These are phyloP conservation scores for Davidsoniella australis DNA, from an alignment of 2,329 filamentous ascomycete genomes.

Conservation along the genomic window DNA sequence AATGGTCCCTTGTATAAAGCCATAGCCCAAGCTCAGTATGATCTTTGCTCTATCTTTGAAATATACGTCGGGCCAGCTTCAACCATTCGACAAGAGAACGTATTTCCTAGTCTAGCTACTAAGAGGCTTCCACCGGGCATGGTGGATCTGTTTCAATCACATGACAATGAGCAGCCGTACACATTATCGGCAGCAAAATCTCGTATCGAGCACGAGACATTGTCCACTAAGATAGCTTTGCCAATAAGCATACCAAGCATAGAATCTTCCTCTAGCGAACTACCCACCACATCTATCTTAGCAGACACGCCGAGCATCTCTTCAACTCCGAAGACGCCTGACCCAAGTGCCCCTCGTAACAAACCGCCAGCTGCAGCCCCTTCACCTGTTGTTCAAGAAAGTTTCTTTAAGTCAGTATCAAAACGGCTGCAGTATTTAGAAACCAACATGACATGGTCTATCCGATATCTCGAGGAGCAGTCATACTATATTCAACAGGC, in stretches of 20 bases:
- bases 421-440: slow-evolving; percentile 86
- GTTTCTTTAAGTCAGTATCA: slow-evolving; percentile 91
- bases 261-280: background rate
- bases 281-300: background rate
- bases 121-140: too few species aligned
- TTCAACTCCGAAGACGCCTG: slow-evolving; percentile 16
- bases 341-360: background rate
- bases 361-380: slow-evolving; percentile 23
- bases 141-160: too few species aligned
- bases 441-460: slow-evolving; percentile 75
- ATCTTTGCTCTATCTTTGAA: too few species aligned
- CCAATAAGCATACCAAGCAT: background rate
- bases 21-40: too few species aligned
- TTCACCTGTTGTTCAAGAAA: slow-evolving; percentile 80
- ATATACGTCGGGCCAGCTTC: background rate
- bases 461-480: slow-evolving; percentile 95
- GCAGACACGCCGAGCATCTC: slow-evolving; percentile 14
- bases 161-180: too few species aligned
- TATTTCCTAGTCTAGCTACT: background rate
- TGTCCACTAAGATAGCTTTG: too few species aligned
- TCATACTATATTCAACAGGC: slow-evolving; percentile 79
- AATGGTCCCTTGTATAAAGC: too few species aligned
- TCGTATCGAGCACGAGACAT: too few species aligned
- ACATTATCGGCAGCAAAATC: too few species aligned
- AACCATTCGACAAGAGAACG: background rate